Evolutionary conservation across 257 asterid genomes (phyloP).

Genomic region (Prunella vulgaris): DNA sequence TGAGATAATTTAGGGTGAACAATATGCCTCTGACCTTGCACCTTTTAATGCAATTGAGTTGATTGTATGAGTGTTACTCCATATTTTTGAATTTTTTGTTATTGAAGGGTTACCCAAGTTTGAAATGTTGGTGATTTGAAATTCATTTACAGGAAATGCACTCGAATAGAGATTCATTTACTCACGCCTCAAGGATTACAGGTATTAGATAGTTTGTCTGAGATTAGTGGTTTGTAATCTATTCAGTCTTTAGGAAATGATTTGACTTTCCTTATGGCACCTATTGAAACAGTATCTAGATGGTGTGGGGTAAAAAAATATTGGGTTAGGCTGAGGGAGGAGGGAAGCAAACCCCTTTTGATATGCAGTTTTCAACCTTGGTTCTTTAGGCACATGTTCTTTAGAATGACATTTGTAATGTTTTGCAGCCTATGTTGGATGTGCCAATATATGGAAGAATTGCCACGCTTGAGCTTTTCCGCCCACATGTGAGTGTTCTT

Average conservation of each 20-base stretch:
- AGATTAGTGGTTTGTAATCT: neutral
- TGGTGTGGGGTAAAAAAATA: neutral
- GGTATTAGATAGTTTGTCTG: conserved; percentile 33
- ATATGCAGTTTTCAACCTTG: neutral
- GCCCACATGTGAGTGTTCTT: conserved; percentile 80
- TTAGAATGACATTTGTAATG: neutral
- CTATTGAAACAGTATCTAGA: neutral
- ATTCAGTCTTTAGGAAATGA: neutral
- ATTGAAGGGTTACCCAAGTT: neutral
- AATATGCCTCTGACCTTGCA: conserved; percentile 1
- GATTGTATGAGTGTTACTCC: neutral
- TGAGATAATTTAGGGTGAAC: neutral
- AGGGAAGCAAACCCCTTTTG: neutral
- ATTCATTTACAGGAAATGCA: conserved; percentile 71
- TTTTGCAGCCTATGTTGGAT: conserved; percentile 85
- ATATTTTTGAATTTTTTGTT: neutral
- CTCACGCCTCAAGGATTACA: conserved; percentile 89
- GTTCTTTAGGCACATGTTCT: neutral
- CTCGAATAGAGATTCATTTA: conserved; percentile 84
- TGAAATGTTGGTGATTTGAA: conserved; percentile 16
- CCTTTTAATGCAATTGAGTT: neutral
- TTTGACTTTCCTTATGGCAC: neutral
- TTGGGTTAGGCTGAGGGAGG: neutral
- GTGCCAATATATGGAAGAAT: conserved; percentile 99
- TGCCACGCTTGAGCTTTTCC: conserved; percentile 96